phyloP scores from a whole-genome alignment of 495 filamentous ascomycete genomes.

The Penicillium cosmopolitanum region DNA sequence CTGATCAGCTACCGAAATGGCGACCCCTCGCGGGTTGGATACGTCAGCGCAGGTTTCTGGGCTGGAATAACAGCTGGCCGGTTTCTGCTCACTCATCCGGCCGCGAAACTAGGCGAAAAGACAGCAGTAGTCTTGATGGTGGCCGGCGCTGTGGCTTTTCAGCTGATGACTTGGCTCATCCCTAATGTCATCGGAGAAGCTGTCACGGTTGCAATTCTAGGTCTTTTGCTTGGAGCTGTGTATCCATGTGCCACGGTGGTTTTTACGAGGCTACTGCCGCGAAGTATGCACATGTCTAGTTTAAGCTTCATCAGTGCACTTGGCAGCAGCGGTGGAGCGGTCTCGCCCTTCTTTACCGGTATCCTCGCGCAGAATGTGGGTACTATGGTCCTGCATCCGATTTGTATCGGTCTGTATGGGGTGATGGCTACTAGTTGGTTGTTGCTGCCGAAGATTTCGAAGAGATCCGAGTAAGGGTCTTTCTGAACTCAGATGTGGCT shows the following conservation, averaged over 20 bases:
- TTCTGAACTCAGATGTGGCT: constrained; percentile 5
- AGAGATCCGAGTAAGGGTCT: constrained; percentile 32
- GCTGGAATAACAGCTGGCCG: constrained; percentile 74
- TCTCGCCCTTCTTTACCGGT: constrained; percentile 76
- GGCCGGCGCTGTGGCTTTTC: constrained; percentile 61
- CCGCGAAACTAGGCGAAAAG: constrained; percentile 69
- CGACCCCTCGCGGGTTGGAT: constrained; percentile 68
- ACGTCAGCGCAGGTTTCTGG: constrained; percentile 86
- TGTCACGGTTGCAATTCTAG: constrained; percentile 71
- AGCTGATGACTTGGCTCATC: constrained; percentile 75
- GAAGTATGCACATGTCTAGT: constrained; percentile 65
- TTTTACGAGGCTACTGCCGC: constrained; percentile 63
- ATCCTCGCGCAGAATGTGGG: constrained; percentile 69
- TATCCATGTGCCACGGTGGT: constrained; percentile 73
- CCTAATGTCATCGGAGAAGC: constrained; percentile 72
- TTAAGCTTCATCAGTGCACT: constrained; percentile 72
- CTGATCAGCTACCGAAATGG: constrained; percentile 71
- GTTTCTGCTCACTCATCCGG: constrained; percentile 65
- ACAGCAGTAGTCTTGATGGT: constrained; percentile 63
- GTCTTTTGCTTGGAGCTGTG: constrained; percentile 76
- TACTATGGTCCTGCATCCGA: constrained; percentile 75
- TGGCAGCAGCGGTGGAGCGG: constrained; percentile 74
- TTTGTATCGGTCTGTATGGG: constrained; percentile 67
- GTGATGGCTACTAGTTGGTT: constrained; percentile 71
- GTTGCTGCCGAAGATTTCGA: constrained; percentile 34